Conservation (phyloP, 768 basidiomycete genomes). For the Tricholoma sp. region DNA sequence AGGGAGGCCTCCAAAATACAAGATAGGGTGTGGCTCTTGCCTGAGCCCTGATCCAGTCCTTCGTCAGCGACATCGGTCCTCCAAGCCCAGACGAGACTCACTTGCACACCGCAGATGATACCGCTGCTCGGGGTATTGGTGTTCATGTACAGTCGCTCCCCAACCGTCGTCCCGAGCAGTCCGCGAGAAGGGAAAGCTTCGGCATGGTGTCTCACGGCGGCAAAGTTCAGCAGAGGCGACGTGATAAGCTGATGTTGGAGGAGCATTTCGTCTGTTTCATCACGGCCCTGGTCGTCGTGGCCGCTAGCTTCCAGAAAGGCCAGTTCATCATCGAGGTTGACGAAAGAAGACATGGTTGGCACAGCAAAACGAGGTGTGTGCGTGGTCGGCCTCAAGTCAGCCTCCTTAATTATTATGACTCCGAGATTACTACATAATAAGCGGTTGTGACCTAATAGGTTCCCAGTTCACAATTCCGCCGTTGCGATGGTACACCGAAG, state of each 20-base stretch:
- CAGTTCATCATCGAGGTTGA: background rate
- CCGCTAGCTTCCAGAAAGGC: background rate
- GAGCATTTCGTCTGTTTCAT: background rate
- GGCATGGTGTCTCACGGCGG: background rate
- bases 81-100: background rate
- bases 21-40: background rate
- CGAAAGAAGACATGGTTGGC: background rate
- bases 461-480: no score
- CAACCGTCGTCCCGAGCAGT: background rate
- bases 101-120: background rate
- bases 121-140: background rate
- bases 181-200: background rate
- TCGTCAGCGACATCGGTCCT: background rate
- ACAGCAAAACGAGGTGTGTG: no score
- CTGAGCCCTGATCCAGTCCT: background rate
- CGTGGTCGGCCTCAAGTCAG: no score
- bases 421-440: no score
- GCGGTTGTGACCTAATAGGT: background rate
- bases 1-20: background rate
- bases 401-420: no score
- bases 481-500: no score
- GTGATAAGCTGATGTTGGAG: background rate
- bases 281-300: background rate
- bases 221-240: background rate
- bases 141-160: background rate